Conservation (phyloP, 2,329 filamentous ascomycete species). For the Aureobasidium sp. region DNA sequence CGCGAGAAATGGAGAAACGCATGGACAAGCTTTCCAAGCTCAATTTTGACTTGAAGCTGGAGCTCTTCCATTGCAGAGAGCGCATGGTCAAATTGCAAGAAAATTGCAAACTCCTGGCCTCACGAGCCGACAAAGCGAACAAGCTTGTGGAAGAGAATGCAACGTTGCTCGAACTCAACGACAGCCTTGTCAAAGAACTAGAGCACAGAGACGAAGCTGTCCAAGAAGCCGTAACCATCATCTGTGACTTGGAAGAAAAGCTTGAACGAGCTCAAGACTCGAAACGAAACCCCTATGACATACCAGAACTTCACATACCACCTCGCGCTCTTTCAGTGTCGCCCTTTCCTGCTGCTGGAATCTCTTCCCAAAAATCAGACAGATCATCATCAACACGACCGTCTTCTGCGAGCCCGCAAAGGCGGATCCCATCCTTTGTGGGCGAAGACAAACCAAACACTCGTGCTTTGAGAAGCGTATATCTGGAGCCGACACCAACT, state of each 20-base stretch:
- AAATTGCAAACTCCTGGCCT: constrained; percentile 49
- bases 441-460: constrained; percentile 29
- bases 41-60: constrained; percentile 70
- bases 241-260: constrained; percentile 55
- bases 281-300: neutral
- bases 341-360: neutral
- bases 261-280: constrained; percentile 17
- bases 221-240: constrained; percentile 63
- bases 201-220: constrained; percentile 64
- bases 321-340: neutral
- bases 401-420: constrained; percentile 16
- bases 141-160: constrained; percentile 25
- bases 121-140: constrained; percentile 37
- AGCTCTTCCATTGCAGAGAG: constrained; percentile 63
- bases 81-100: constrained; percentile 55
- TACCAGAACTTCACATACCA: no score
- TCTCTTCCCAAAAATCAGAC: neutral
- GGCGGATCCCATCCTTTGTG: constrained; percentile 28
- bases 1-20: constrained; percentile 63
- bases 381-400: neutral
- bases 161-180: constrained; percentile 53
- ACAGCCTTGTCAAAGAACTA: constrained; percentile 52
- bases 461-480: constrained; percentile 31
- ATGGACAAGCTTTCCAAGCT: constrained; percentile 65
- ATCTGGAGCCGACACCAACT: constrained; percentile 25